Percentiles rank a stretch among this genome's conserved stretches.
phyloP scores from a whole-genome alignment of 2,329 filamentous ascomycete species.

The Fusarium proliferatum region DNA sequence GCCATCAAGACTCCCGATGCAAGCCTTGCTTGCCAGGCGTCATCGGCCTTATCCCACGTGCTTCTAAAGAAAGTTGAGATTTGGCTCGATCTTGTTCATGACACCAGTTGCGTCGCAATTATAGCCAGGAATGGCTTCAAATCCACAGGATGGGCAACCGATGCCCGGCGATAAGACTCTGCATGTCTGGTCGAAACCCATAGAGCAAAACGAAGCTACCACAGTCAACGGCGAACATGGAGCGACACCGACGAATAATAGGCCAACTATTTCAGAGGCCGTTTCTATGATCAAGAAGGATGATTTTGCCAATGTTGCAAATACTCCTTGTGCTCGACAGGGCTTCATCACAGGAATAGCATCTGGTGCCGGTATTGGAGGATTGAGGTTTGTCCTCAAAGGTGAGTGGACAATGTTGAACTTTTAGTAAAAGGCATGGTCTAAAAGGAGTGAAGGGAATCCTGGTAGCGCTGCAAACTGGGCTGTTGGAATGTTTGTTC shows the following conservation, averaged over 20 bases:
- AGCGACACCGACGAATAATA: constrained; percentile 40
- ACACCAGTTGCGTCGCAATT: constrained; percentile 41
- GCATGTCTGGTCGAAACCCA: constrained; percentile 52
- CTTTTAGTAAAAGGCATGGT: neutral
- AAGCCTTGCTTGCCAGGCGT: constrained; percentile 41
- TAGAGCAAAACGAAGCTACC: constrained; percentile 42
- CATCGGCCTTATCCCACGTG: constrained; percentile 43
- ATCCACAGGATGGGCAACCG: constrained; percentile 43
- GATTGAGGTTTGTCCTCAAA: constrained; percentile 77
- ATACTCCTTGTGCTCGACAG: constrained; percentile 85
- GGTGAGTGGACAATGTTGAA: constrained; percentile 63
- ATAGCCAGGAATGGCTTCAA: constrained; percentile 53
- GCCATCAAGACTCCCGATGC: constrained; percentile 24
- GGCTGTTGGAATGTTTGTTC: constrained; percentile 82
- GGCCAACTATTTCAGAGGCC: constrained; percentile 65
- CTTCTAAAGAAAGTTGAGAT: constrained; percentile 25
- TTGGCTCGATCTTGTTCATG: constrained; percentile 39
- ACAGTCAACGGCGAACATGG: constrained; percentile 32
- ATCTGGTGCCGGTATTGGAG: constrained; percentile 79
- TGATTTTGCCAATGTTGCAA: constrained; percentile 79
- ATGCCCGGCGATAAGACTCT: constrained; percentile 47
- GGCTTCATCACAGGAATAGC: constrained; percentile 86
- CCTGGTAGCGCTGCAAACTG: constrained; percentile 75
- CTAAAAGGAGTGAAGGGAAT: constrained; percentile 46
- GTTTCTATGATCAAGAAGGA: constrained; percentile 73